Conservation (phyloP, 2,329 filamentous ascomycete species). For the Cordyceps tenuipes region DNA sequence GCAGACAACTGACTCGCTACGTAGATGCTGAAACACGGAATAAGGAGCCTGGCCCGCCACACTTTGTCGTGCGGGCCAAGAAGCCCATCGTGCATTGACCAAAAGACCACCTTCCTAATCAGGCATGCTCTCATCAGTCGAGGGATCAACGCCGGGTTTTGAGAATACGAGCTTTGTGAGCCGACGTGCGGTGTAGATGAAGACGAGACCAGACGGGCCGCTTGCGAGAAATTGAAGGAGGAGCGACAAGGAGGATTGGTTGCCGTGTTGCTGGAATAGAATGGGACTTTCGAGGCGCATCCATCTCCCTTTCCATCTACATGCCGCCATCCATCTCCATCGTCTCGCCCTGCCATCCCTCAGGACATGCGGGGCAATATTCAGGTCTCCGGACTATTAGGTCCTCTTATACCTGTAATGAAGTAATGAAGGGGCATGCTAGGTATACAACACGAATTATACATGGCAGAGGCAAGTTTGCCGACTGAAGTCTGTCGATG, state of each 20-base stretch:
- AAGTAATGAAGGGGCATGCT: neutral
- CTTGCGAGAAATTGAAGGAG: neutral
- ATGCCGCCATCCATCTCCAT: no score
- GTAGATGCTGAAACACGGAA: neutral
- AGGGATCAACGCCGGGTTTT: neutral
- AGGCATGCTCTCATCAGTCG: neutral
- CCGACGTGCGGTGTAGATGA: neutral
- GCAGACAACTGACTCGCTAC: neutral
- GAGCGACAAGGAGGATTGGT: neutral
- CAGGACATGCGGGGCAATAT: neutral
- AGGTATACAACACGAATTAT: neutral
- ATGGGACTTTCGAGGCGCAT: neutral
- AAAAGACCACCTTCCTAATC: neutral
- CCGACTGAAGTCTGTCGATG: neutral
- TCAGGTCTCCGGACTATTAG: neutral
- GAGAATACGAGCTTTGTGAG: neutral
- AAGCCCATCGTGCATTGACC: neutral
- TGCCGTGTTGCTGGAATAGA: neutral
- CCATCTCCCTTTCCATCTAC: neutral
- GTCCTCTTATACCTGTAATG: neutral
- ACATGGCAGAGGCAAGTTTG: neutral
- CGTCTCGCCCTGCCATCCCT: no score
- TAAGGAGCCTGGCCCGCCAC: neutral
- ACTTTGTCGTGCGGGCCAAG: neutral
- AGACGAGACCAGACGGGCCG: neutral